Evolutionary conservation across 257 asterid species (phyloP), one percentile per base, ranked within the genome.

Genomic region (Avicennia marina): DNA sequence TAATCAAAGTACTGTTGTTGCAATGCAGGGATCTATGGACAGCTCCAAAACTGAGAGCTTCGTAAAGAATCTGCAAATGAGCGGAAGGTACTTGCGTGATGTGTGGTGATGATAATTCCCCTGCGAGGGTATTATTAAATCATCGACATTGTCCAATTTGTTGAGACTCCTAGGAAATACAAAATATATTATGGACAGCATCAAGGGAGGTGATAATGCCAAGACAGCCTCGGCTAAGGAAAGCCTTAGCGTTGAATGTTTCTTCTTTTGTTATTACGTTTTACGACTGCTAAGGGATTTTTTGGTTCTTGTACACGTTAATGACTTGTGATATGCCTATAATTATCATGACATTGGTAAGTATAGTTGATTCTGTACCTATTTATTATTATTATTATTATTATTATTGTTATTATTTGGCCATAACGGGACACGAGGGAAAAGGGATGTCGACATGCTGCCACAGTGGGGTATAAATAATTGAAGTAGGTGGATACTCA

Each of bases 41-140:
- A 75, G 52, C 72, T 78, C 82, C 11, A 73, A 81, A 65, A 73
- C 89, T 0, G 89, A 81, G 73, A 76, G 83, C 78, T 58, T 78
- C 18, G 89, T 81, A 59, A 81, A 81, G 78, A 78, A 75, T 66
- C 76, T 81, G 68, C 89, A 81, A 48, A 70, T 68, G 83, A 53
- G 34, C 0, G 85, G 85, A 55, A 65, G 89, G 32, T 81, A 81
- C 45, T 21, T 81, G 70, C 80, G 85, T 3, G 89, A 81, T 12
- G 83, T 78, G 2, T 81, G 89, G 89, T 81, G 60, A 78, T 53
- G 3, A 42, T 38, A 6, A 20, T 22, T n/a, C n/a, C n/a, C n/a
- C n/a, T n/a, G n/a, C n/a, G n/a, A n/a, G n/a, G n/a, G n/a, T n/a
- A n/a, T n/a, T n/a, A n/a, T n/a, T n/a, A n/a, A n/a, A n/a, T n/a